Percentiles rank a stretch among this genome's conserved stretches.
Conservation (phyloP, 139 green algal species). For the Picochlorum sp. region DNA sequence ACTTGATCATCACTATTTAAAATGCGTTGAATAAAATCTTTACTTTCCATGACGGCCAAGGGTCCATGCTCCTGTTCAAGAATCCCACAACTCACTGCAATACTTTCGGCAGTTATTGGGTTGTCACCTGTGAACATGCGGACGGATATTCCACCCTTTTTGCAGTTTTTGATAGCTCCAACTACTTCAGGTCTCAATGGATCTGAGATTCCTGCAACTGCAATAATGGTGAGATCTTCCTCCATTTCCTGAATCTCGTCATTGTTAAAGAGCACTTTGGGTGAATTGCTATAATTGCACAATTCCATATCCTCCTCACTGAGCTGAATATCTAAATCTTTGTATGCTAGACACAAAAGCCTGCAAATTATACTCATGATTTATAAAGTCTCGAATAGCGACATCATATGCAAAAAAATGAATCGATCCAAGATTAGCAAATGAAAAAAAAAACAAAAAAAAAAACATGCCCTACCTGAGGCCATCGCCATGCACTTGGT, state of each 20-base stretch:
- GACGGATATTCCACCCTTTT: conserved; percentile 77
- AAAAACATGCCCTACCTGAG: not conserved
- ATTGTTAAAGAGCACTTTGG: not conserved
- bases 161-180: conserved; percentile 62
- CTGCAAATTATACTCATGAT: conserved; percentile 23
- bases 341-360: conserved; percentile 64
- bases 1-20: conserved; percentile 40
- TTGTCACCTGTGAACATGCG: conserved; percentile 97
- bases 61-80: conserved; percentile 21
- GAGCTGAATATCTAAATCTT: conserved; percentile 31
- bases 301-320: not conserved
- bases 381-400: not conserved
- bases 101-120: conserved; percentile 64
- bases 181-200: conserved; percentile 64
- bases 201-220: conserved; percentile 65
- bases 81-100: conserved; percentile 78
- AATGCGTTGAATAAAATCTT: conserved; percentile 44
- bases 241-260: conserved; percentile 16
- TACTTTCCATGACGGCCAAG: conserved; percentile 48
- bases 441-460: not conserved
- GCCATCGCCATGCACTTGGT: conserved; percentile 20
- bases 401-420: not conserved
- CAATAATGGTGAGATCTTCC: conserved; percentile 30
- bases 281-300: not conserved
- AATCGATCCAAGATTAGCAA: too few relatives aligned